Conservation (phyloP, 2,329 filamentous ascomycete species). For the Talaromyces sp. region DNA sequence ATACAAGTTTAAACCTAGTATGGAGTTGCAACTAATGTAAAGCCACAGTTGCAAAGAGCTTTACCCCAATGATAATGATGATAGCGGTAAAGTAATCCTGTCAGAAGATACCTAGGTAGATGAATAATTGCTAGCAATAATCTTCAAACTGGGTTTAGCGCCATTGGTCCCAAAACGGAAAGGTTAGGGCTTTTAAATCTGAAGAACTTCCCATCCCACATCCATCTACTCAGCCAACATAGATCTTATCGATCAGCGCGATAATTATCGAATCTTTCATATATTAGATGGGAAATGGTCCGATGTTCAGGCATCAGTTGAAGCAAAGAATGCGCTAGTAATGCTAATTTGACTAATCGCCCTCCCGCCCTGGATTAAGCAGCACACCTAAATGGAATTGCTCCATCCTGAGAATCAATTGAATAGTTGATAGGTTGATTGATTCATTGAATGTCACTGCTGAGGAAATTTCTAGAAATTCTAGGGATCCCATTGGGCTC, state of each 20-base stretch:
- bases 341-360: no score
- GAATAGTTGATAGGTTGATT: no score
- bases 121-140: not conserved
- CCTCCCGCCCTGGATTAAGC: no score
- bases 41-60: no score
- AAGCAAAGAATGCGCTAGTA: not conserved
- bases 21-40: no score
- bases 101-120: not conserved
- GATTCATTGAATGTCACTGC: not conserved
- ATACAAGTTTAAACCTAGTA: no score
- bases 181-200: not conserved
- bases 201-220: not conserved
- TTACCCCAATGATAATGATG: no score
- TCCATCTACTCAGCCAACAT: not conserved
- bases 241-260: not conserved
- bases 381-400: no score
- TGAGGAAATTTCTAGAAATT: no score
- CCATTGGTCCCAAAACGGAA: not conserved
- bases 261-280: not conserved
- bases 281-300: not conserved
- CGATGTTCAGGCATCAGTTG: not conserved
- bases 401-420: no score
- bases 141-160: not conserved
- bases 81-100: not conserved
- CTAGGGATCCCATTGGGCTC: no score